Evolutionary conservation across 352 stramenopile species (phyloP), one percentile per base, ranked within the genome.

Genomic region (Globisporangium iwayamae): DNA sequence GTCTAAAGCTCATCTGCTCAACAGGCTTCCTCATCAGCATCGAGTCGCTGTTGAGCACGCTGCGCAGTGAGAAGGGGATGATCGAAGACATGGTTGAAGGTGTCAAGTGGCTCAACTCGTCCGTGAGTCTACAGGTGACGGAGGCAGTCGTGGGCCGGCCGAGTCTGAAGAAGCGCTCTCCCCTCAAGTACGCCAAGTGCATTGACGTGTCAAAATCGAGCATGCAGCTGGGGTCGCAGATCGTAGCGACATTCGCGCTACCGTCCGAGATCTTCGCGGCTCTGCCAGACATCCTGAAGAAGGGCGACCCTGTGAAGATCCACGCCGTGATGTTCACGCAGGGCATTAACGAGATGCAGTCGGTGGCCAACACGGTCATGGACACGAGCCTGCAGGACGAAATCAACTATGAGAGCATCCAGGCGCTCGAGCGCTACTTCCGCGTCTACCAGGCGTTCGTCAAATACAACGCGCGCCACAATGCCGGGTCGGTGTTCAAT

Each of bases 51-150:
- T 63, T 99, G 38, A 97, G 85, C 69, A 97, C 96, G 22, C 86
- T 96, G 30, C 94, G 94, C 16, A 96, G 94, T 53, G 96, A 99
- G 71, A 90, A 97, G 52, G 93, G 91, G n/a, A 99, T 99, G 96
- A 85, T 99, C 3, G 83, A 97, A 74, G 91, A 98, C 63, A 91
- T 98, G 80, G 80, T 78, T 4, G 90, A 94, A 47, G 90, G 87
- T 25, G 66, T 94, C 47, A 72, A 91, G 55, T 97, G 88, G 90
- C 70, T 98, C 9, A 93, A 82, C 62, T 72, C 62, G 11, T 71
- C 73, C 2, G 85, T 97, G 50, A 91, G 83, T 58, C 79, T 97
- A n/a, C 79, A 91, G 45, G 70, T 96, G 13, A 68, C 14, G 2
- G 64, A 62, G 25, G 57, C 48, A 3, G 39, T 47, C 8, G 34